Evolutionary conservation across 805 yeast genomes (phyloP), one percentile per base, ranked within the genome.

Genomic region (Candida koratica): DNA sequence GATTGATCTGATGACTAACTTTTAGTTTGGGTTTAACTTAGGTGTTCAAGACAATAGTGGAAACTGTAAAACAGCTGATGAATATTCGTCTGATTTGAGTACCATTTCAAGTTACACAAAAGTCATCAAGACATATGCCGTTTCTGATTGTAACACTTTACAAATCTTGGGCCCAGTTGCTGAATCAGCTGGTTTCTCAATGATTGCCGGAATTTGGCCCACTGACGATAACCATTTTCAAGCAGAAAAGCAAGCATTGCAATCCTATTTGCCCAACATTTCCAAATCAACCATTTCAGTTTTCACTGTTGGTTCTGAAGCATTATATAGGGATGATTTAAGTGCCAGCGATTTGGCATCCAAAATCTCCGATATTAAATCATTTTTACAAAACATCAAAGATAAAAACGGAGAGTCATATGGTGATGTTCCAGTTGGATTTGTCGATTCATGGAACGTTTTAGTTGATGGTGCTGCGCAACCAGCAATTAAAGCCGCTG

Each of bases 361-460:
- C 47, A 71, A 71, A 52, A 88, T 90, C 55, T 46, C 60, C 41
- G 75, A 74, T 32, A 60, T 89, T 60, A 84, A 79, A 67, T 56
- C 60, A 30, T 67, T 81, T 29, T 56, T 90, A 40, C 55, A 69
- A 20, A 72, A 59, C 45, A 79, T 89, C 57, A 67, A 69, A 41
- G 96, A 87, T 64, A 81, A 81, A 54, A 70, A 85, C 50, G 97
- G 97, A 51, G 68, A 80, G 52, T 76, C 90, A 17, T 88, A 82
- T 62, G 55, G 72, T 37, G 73, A 72, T 46, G 72, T 74, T 32
- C 85, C 79, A 44, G 96, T 90, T 46, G 97, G 97, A 47, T 80
- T 89, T 39, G 97, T 87, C 46, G 97, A 90, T 65, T 88, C 97
- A 2, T 90, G 97, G 97, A 85, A 90, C 62, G 73, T 84, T 44